Base-by-base conservation (phyloP, 2,329 filamentous ascomycete genomes). In the Pyricularia sp. region DNA sequence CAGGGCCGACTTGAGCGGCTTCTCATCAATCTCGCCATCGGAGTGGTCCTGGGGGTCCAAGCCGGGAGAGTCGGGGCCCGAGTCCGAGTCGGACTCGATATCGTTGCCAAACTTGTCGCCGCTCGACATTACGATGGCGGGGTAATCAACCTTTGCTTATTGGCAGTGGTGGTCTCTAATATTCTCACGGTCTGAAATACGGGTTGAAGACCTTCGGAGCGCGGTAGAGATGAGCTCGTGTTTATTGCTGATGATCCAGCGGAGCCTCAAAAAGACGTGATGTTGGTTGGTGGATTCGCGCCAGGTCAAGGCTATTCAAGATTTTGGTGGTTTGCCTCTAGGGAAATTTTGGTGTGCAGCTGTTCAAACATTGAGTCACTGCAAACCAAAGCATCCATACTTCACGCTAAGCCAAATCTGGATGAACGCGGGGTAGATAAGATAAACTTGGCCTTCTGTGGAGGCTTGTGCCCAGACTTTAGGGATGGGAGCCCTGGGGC, bases 1-100 rank as follows among this genome's bases (percentile, higher is more conserved):
- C 81, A 98, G 83, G 30, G 92, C 89, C 64, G 94, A 92, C 86
- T 97, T 97, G 76, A 89, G 80, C 69, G 88, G 86, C 84, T 92
- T 89, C 75, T 89, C 84, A 68, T 88, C 84, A 66, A 80, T 73
- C 71, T 87, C 86, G 72, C 90, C 85, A 73, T 82, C 81, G 71
- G 83, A 83, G 67, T 86, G 85, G 70, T 88, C 82, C 70, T 86
- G 81, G 73, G 86, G 80, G 72, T 88, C 83, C 72, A 87, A 78
- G 69, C 73, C 80, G 66, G 85, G 84, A 66, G 88, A 90, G 77
- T 92, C 91, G 76, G 81, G 79, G 70, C 82, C 86, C 66, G 85
- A 87, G 77, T 86, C 85, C 67, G 86, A 88, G 74, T 92, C 90
- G 72, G 90, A 90, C 77, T 92, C 90, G 75, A 92, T 86, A 76